Conservation (phyloP, 768 basidiomycete genomes). For the Xerocomus potaroensis region DNA sequence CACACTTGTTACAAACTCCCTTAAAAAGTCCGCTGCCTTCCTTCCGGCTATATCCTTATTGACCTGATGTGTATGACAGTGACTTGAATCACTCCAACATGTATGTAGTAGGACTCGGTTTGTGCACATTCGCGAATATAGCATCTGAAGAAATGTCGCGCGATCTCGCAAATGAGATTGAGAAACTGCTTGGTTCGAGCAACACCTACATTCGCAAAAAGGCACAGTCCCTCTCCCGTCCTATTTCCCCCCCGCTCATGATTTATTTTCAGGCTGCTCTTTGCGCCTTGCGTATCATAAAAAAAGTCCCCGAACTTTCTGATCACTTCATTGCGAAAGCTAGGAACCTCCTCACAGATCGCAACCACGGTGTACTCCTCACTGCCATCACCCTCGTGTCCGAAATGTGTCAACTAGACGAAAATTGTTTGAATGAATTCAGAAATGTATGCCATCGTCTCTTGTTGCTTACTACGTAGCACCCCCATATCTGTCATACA, state of each 20-base stretch:
- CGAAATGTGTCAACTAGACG: conserved; percentile 88
- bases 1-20: conserved; percentile 94
- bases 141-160: conserved; percentile 99
- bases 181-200: conserved; percentile 93
- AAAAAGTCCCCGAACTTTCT: conserved; percentile 92
- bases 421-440: conserved; percentile 74
- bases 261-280: conserved; percentile 68
- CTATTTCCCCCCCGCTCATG: background rate
- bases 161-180: conserved; percentile 95
- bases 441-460: conserved; percentile 60
- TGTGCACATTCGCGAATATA: conserved; percentile 98
- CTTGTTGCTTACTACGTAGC: background rate
- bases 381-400: conserved; percentile 92
- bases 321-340: conserved; percentile 89
- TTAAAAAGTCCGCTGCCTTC: conserved; percentile 75
- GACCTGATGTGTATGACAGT: conserved; percentile 43
- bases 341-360: conserved; percentile 87
- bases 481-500: conserved; percentile 31
- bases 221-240: conserved; percentile 38
- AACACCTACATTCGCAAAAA: conserved; percentile 99
- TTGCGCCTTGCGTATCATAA: conserved; percentile 90
- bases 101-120: conserved; percentile 95
- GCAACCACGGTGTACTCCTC: conserved; percentile 94
- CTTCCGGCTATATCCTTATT: conserved; percentile 3
- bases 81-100: conserved; percentile 99